Evolutionary conservation across 2,329 filamentous ascomycete genomes (phyloP), one percentile per base, ranked within the genome.

Genomic region (Aureobasidium sp.): DNA sequence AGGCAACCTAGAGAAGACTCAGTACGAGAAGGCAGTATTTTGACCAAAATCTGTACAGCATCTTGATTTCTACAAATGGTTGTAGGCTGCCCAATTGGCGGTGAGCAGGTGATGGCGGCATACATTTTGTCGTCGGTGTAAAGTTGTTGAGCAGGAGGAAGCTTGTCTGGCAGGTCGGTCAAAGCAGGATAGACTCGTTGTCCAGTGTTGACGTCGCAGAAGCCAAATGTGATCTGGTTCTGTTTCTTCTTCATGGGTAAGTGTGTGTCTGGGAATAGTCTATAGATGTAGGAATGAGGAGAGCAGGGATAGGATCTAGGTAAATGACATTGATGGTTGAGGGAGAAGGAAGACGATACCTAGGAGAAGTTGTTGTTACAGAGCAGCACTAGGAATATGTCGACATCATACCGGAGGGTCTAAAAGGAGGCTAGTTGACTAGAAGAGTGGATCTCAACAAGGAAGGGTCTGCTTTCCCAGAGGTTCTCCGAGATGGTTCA

Each of bases 51-150:
- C 15, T 26, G 2, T 68, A 78, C 76, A 39, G 70, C 68, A 20
- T 74, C 69, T 62, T 74, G 72, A 20, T 72, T 68, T 42, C 75
- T 70, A 29, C 78, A 73, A 23, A 89, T 70, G 53, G 83, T 79
- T 1, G 90, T 91, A 27, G 89, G 82, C 71, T 92, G 89, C 1
- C 87, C 90, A 57, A 96, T 75, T 1, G 90, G 84, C 13, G 92
- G 92, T 69, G 85, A 87, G 64, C 80, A 84, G 5, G 79, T 81
- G 15, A 88, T 73, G 64, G 79, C 78, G 26, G 82, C 80, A 70
- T 81, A 82, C 73, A 82, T 79, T 56, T 67, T 64, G 32, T 63
- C 57, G 12, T 61, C 64, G 20, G 34, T 42, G 39, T 63, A 53
- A 8, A 63, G 8, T 42, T 57, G 62, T 48, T 65, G 66, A n/a